Base-by-base conservation (phyloP, 768 basidiomycete genomes). In the Leccinum uliginosum region DNA sequence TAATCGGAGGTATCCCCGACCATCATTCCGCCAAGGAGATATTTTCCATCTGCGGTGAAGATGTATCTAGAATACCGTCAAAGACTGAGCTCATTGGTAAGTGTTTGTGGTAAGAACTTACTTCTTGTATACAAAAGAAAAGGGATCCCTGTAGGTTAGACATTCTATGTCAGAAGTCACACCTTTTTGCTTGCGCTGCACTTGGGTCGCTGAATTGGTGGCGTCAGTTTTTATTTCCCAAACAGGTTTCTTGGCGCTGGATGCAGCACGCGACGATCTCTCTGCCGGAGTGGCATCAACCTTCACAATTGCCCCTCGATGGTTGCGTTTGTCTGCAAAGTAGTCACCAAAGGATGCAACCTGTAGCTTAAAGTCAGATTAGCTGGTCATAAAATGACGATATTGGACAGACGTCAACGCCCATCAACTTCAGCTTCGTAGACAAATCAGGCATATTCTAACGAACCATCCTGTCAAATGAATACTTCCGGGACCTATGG, bases 21-120 rank as follows among this genome's bases (percentile, higher is more conserved):
- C 86, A 89, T 86, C 80, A 88, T 87, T 4, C 88, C 88, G 12
- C 88, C 88, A 4, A 91, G 71, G 12, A 91, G 74, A 61, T 86
- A 78, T 68, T 85, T 83, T 11, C 87, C 88, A 63, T 89, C 86
- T 8, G 78, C 77, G 11, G 79, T 84, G 67, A 89, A 89, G 44
- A 89, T 80, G 59, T 86, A 88, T 65, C 76, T 77, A 34, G 51
- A 8, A 12, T 40, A 17, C n/a, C 38, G 35, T 35, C 35, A 35
- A 40, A n/a, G 54, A 7, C 24, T 43, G 32, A 59, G n/a, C 15
- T 23, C 21, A 19, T 24, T 5, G 4, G 21, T 34, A 38, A 27
- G 21, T 24, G 6, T 43, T 15, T 30, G 15, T 1, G 8, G 27
- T 14, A 29, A 29, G 7, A 12, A 62, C 66, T 40, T 54, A 73